A percentile compares a stretch with the other conserved stretches of the same genome.
Evolutionary conservation across 768 basidiomycete genomes (phyloP).

Genomic region (Lyophyllum shimeji): DNA sequence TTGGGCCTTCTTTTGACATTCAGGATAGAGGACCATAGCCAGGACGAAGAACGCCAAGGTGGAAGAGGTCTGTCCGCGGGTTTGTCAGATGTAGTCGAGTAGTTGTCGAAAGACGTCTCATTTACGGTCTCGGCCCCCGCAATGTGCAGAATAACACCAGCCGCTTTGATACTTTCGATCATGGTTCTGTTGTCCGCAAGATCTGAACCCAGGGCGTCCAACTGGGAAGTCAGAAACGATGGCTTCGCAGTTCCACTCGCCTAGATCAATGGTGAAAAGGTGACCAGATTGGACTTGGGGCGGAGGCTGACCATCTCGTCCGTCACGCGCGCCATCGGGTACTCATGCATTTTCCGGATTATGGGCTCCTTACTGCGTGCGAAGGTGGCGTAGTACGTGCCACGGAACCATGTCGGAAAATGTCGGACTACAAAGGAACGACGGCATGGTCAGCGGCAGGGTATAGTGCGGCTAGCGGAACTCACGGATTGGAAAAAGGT

Average conservation of each 20-base stretch:
- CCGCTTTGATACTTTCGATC: too few species aligned
- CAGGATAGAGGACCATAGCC: constrained; percentile 30
- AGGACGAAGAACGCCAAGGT: constrained; percentile 25
- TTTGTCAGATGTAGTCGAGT: too few species aligned
- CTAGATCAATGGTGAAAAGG: background rate
- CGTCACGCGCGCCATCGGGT: background rate
- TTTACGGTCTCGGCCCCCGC: too few species aligned
- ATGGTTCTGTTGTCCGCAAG: too few species aligned
- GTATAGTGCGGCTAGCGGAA: background rate
- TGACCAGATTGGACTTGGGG: background rate
- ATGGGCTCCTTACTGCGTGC: background rate
- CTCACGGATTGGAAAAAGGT: constrained; percentile 24
- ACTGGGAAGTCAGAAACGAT: background rate
- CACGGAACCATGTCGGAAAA: background rate
- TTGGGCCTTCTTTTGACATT: constrained; percentile 27
- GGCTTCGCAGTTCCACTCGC: background rate
- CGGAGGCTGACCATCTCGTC: background rate
- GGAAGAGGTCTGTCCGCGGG: constrained; percentile 16
- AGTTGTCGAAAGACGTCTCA: too few species aligned
- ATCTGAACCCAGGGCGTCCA: background rate
- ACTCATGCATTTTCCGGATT: background rate
- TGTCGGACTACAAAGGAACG: background rate
- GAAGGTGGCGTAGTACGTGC: background rate
- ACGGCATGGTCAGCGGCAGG: background rate
- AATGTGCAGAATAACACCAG: too few species aligned